These are phyloP conservation scores for Lepraria neglecta DNA, from an alignment of 495 filamentous ascomycete genomes.

Conservation along the genomic window DNA sequence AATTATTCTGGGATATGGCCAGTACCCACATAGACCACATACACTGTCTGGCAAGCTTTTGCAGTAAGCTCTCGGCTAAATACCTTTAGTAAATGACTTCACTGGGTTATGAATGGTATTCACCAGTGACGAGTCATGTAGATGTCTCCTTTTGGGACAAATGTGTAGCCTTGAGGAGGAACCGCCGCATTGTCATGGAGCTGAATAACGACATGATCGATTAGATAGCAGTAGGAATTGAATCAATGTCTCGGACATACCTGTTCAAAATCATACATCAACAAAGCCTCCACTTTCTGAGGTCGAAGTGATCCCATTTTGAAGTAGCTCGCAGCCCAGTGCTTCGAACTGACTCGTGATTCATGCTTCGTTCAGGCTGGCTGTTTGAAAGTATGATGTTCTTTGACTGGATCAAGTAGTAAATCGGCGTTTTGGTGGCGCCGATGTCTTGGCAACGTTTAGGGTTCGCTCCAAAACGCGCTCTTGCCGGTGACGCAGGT, in stretches of 20 bases:
- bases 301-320: neutral
- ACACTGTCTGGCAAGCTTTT: neutral
- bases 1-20: neutral
- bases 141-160: constrained; percentile 19
- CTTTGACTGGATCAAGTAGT: neutral
- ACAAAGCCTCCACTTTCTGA: neutral
- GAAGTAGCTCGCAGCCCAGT: neutral
- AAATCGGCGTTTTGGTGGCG: neutral
- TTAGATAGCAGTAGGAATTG: neutral
- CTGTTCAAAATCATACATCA: constrained; percentile 9
- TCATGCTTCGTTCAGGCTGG: no score
- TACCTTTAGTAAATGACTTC: neutral
- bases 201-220: neutral
- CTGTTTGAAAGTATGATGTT: no score
- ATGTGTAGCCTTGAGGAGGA: constrained; percentile 10
- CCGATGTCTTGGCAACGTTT: constrained; percentile 2
- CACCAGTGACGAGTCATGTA: constrained; percentile 20
- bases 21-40: constrained; percentile 14
- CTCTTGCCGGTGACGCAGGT: neutral
- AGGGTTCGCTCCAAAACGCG: constrained; percentile 4
- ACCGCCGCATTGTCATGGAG: neutral
- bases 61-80: constrained; percentile 13
- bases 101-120: neutral
- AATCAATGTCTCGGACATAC: neutral
- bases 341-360: no score